Base-by-base conservation (phyloP, 169 alveolate genomes). In the Miamiensis avidus region DNA sequence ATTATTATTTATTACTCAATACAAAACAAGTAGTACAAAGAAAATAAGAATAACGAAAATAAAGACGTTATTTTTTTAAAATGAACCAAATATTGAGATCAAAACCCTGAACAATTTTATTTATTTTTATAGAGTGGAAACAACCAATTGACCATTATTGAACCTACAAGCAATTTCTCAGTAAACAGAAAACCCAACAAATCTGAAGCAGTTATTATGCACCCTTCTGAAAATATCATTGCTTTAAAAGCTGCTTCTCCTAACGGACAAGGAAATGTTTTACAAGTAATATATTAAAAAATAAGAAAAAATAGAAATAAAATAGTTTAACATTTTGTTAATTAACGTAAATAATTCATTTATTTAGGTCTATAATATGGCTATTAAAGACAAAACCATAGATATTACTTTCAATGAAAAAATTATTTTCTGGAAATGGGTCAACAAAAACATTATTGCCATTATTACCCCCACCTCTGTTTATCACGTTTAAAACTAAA, bases 131-230 rank as follows among this genome's bases (percentile, higher is more conserved):
- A 79, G 84, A 33, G 64, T 29, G 84, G 84, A 34, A 34, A 79
- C 29, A 64, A 79, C 1, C 49, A 79, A 64, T 34, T 79, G 84
- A 79, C 84, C 25, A 34, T 34, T 33, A 64, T 79, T 49, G 34
- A 79, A 30, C 64, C 65, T 49, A 76, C 34, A 28, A 79, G 64
- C 49, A 79, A 79, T 74, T 79, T 34, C 64, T 29, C 30, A 28
- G 77, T 79, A 29, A 79, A 79, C 64, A 96, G 99, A 83, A 97
- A 97, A 89, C 98, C 99, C 82, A 98, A 97, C 96, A 98, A 97
- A 94, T 99, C 99, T 49, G 99, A 99, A 75, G 95, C 98, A 25
- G 99, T 98, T 15, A 91, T 99, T 84, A 98, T 98, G 97, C 99
- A 99, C 91, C 99, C 99, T n/a, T 82, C 93, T 34, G 95, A 97